Evolutionary conservation across 371 early-diverging fungal species (phyloP), one percentile per base, ranked within the genome.

Genomic region (Rhizopus delemar): DNA sequence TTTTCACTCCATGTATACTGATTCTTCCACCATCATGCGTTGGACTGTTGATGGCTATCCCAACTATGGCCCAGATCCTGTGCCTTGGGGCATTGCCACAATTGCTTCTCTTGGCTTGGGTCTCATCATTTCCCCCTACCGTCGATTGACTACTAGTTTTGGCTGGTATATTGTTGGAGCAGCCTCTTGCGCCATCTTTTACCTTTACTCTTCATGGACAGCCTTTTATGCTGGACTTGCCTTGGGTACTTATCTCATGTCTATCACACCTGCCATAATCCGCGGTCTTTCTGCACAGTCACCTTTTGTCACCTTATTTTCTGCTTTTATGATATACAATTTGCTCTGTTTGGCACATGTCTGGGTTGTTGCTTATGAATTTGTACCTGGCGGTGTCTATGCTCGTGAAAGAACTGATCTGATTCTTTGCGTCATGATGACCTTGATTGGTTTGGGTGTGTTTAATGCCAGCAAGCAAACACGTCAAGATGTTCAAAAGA

Each of bases 351-450:
- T 92, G 31, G 89, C 83, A 11, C 86, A 88, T 60, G 88, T 91
- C 5, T 92, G 90, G 90, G 83, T 83, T 5, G 92, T 92, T 9
- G 92, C 92, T 8, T 92, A 91, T 58, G 92, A 81, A 51, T 92
- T 92, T 73, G 92, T 92, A 5, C 92, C 92, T 15, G 90, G 84
- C 41, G 92, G 92, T 36, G 84, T 81, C 15, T 70, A 83, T 59
- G 75, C 86, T 53, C 84, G 92, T 56, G 92, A 92, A 70, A 86
- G 83, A 51, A 91, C 90, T 6, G 83, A 89, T 72, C 80, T 79
- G 56, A 77, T 92, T 12, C 64, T 92, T 62, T 56, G 69, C n/a
- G 57, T 74, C 3, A 62, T 84, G 70, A 82, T 85, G 82, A 31
- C 56, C 8, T 63, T 78, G 29, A 69, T 82, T 57, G 81, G 81